phyloP scores from a whole-genome alignment of 306 rosid genomes.

The Ceratonia siliqua region DNA sequence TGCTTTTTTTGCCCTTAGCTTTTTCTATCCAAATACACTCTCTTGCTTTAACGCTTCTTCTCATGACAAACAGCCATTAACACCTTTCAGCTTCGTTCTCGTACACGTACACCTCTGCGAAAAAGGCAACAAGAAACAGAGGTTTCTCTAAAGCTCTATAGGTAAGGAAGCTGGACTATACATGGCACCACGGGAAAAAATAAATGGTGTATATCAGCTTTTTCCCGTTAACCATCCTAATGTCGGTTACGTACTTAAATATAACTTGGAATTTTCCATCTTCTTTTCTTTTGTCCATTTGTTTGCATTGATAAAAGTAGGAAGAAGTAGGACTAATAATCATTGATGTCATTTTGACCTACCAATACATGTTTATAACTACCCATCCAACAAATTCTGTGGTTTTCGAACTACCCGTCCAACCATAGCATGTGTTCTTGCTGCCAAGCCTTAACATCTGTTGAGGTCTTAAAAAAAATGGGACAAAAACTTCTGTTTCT shows the following conservation, averaged over 20 bases:
- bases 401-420: neutral
- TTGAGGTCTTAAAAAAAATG: neutral
- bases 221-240: neutral
- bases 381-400: no score
- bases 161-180: neutral
- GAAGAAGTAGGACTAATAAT: no score
- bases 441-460: neutral
- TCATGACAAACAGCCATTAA: neutral
- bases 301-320: no score
- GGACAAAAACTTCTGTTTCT: neutral
- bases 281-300: neutral
- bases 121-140: neutral
- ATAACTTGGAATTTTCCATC: no score
- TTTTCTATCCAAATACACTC: no score
- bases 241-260: no score
- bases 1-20: no score
- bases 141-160: neutral
- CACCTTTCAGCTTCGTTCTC: neutral
- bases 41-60: neutral
- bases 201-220: neutral
- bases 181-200: neutral
- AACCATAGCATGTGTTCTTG: neutral
- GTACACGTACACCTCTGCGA: neutral
- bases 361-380: neutral
- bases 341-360: neutral